A percentile compares a stretch with the other conserved stretches of the same genome.
These are phyloP conservation scores for Lodderomyces oxycetoniae DNA, from an alignment of 1,139 yeast genomes.

Conservation along the genomic window DNA sequence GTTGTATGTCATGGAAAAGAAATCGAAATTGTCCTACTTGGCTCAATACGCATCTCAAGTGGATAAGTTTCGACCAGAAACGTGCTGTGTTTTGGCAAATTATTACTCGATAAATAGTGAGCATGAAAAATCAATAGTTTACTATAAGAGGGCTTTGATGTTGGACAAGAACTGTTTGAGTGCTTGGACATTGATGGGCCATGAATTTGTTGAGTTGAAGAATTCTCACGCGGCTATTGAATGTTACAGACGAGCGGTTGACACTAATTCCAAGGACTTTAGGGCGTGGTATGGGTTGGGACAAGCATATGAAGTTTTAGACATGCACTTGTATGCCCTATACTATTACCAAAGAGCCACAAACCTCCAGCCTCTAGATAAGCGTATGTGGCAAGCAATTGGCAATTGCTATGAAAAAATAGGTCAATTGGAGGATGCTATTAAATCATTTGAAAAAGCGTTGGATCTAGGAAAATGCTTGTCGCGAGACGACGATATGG, in stretches of 20 bases:
- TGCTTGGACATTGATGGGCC: conserved; percentile 99
- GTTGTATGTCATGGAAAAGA: conserved; percentile 88
- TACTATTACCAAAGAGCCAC: conserved; percentile 93
- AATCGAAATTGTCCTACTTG: conserved; percentile 74
- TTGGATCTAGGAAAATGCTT: conserved; percentile 40
- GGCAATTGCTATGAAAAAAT: conserved; percentile 87
- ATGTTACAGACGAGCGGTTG: conserved; percentile 89
- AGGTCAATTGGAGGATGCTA: conserved; percentile 61
- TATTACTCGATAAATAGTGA: conserved; percentile 89
- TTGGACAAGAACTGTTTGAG: conserved; percentile 76
- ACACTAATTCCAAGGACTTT: conserved; percentile 82
- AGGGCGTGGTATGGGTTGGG: conserved; percentile 99
- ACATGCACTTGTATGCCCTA: conserved; percentile 88
- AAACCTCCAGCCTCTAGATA: conserved; percentile 80
- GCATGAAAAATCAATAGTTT: conserved; percentile 91
- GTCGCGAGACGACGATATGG: conserved; percentile 10
- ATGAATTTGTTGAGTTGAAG: conserved; percentile 92
- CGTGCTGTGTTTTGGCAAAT: conserved; percentile 92
- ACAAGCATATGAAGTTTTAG: conserved; percentile 95
- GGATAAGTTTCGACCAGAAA: conserved; percentile 88
- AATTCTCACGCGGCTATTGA: conserved; percentile 98
- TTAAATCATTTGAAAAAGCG: conserved; percentile 56
- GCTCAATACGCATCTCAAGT: conserved; percentile 83
- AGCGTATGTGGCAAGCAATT: conserved; percentile 95
- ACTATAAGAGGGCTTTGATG: conserved; percentile 83